Conservation (phyloP, 345 rosid species). For the Eucalyptus pumila region DNA sequence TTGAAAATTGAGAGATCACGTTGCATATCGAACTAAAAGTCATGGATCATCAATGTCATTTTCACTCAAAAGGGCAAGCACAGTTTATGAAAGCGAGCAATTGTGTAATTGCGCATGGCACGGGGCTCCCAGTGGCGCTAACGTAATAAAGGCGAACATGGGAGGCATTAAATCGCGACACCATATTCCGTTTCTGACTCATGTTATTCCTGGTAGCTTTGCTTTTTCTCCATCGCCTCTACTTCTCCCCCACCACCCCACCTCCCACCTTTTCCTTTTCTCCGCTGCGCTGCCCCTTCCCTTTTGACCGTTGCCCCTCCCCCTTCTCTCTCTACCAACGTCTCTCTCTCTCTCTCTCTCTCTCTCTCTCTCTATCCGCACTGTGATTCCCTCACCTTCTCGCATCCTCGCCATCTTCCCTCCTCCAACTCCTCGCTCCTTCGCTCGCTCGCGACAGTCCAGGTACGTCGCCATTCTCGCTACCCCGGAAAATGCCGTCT, state of each 20-base stretch:
- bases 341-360: slow-evolving; percentile 19
- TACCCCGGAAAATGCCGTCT: not conserved
- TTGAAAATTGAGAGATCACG: accelerated
- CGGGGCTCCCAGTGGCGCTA: not conserved
- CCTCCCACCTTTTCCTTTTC: not conserved
- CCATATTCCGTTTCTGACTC: not conserved
- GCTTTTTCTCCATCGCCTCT: not conserved
- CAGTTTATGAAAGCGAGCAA: not conserved
- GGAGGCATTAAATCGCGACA: not conserved
- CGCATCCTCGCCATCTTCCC: not conserved
- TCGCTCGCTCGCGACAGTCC: not conserved
- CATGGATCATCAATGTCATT: accelerated
- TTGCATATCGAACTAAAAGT: accelerated
- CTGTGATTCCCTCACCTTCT: not conserved
- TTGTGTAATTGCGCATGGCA: not conserved
- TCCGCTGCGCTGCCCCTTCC: not conserved
- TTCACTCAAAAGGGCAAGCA: too few relatives aligned
- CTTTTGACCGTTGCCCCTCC: slow-evolving; percentile 56
- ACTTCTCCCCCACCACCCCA: not conserved
- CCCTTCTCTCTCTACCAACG: slow-evolving; percentile 5
- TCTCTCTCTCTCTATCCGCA: not conserved
- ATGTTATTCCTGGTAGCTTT: not conserved
- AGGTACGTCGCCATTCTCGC: not conserved
- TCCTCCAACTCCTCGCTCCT: not conserved
- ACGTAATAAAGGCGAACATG: not conserved